Evolutionary conservation across 257 asterid genomes (phyloP).

Genomic region (Rhazya stricta): DNA sequence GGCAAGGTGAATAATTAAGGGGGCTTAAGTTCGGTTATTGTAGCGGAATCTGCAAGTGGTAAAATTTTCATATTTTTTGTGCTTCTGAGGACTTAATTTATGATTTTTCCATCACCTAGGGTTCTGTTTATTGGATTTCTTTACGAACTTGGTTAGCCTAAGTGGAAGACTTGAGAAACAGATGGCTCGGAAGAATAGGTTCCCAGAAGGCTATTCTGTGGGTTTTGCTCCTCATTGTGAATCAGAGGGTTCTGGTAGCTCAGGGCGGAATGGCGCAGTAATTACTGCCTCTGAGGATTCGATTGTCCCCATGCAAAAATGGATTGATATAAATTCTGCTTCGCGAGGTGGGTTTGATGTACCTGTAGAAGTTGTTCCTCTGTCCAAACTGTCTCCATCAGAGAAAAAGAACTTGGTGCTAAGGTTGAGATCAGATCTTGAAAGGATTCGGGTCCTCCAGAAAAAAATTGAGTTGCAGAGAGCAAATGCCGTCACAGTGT

Average conservation of each 20-base stretch:
- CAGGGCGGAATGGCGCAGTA: constrained; percentile 39
- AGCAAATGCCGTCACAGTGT: constrained; percentile 37
- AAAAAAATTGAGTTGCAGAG: constrained; percentile 43
- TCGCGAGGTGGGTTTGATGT: constrained; percentile 66
- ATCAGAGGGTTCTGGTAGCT: constrained; percentile 70
- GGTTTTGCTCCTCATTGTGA: constrained; percentile 50
- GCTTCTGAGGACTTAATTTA: neutral
- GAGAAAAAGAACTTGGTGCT: constrained; percentile 56
- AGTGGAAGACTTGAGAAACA: constrained; percentile 15
- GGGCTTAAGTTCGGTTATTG: neutral
- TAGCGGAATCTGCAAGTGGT: neutral
- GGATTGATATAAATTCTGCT: constrained; percentile 66
- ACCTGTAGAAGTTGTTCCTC: constrained; percentile 52
- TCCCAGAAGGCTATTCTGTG: constrained; percentile 44
- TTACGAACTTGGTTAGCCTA: constrained; percentile 12
- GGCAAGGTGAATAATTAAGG: neutral
- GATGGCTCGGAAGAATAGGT: constrained; percentile 65
- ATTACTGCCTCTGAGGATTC: constrained; percentile 35
- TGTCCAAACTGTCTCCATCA: constrained; percentile 48
- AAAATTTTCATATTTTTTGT: neutral
- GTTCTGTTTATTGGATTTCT: neutral
- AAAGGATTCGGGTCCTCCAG: constrained; percentile 47
- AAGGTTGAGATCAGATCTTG: constrained; percentile 70
- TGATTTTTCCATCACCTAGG: neutral
- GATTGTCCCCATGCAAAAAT: constrained; percentile 52